phyloP scores from a whole-genome alignment of 2,329 filamentous ascomycete species.

The Monosporascus sp. region DNA sequence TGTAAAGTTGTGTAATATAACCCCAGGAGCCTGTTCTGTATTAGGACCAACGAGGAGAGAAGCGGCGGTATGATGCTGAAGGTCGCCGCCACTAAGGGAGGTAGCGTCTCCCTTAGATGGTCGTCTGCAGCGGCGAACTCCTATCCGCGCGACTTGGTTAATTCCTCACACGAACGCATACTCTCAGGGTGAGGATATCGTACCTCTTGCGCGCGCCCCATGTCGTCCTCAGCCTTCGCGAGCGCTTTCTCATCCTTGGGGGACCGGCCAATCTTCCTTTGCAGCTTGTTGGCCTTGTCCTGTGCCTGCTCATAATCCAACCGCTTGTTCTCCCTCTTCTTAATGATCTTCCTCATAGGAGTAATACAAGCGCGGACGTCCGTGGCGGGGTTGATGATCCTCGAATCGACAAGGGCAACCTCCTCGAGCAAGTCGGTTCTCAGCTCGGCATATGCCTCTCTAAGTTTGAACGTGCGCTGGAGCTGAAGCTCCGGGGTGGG shows the following conservation, averaged over 20 bases:
- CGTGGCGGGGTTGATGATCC: constrained; percentile 64
- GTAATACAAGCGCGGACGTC: constrained; percentile 64
- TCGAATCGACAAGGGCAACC: constrained; percentile 62
- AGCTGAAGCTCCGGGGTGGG: constrained; percentile 59
- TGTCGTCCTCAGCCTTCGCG: constrained; percentile 65
- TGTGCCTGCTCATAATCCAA: constrained; percentile 77
- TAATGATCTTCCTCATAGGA: constrained; percentile 75
- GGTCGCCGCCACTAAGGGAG: constrained; percentile 63
- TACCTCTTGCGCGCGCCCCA: constrained; percentile 61
- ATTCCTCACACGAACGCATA: neutral
- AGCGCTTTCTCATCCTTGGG: constrained; percentile 69
- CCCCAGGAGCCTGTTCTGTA: constrained; percentile 72
- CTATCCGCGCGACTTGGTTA: constrained; percentile 29
- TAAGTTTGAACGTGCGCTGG: constrained; percentile 59
- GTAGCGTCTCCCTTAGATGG: constrained; percentile 65
- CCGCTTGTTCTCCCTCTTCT: constrained; percentile 77
- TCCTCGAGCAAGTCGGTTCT: constrained; percentile 68
- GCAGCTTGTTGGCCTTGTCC: constrained; percentile 62
- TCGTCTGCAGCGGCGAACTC: constrained; percentile 73
- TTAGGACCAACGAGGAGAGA: constrained; percentile 63
- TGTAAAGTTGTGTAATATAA: constrained; percentile 74
- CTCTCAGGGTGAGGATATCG: constrained; percentile 7
- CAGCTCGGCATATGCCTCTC: constrained; percentile 64
- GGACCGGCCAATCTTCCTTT: constrained; percentile 64
- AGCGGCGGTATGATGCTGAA: constrained; percentile 72